Base-by-base conservation (phyloP, 805 yeast species). In the Torulaspora gathmanii region DNA sequence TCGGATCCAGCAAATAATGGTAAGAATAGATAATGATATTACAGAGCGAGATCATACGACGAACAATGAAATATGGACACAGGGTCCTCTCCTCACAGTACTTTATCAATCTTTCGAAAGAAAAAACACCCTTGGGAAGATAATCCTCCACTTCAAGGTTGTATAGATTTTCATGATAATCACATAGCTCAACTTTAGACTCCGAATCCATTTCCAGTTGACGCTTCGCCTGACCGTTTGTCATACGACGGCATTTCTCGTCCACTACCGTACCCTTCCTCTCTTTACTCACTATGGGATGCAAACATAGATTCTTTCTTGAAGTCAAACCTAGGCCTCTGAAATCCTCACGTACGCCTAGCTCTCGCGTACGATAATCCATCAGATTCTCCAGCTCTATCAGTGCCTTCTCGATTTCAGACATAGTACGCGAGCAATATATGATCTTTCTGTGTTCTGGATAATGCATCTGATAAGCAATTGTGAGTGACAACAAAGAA, bases 381-480 rank as follows among this genome's bases (percentile, higher is more conserved):
- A 93, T 93, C 57, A 93, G 73, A 45, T 79, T 80, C 50, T 86
- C 82, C 71, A 93, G 73, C 70, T 93, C 99, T 6, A 91, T 87
- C 60, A 93, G 70, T 0, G 99, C 97, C 68, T 93, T 93, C 69
- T 93, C 99, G 63, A 93, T 93, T 70, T 93, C 99, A 9, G 97
- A 87, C 98, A 93, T 93, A 27, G 99, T 93, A 75, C 99, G 98
- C 4, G 99, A 93, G 67, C 99, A 93, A 68, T 93, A 93, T 5
- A 93, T 87, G 54, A 93, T 82, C 72, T 91, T 93, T 45, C 69
- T 70, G 60, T 88, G 96, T 59, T 91, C 97, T 8, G 96, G 95
- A 63, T 91, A 90, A 61, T 78, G 79, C 86, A 87, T 81, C 64
- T 93, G 99, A 66, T 93, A 93, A 11, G 99, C 96, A 37, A 93